Percentiles rank a stretch among this genome's conserved stretches.
Evolutionary conservation across 75 land plant species (phyloP).

Genomic region (Isoetes taiwanensis): DNA sequence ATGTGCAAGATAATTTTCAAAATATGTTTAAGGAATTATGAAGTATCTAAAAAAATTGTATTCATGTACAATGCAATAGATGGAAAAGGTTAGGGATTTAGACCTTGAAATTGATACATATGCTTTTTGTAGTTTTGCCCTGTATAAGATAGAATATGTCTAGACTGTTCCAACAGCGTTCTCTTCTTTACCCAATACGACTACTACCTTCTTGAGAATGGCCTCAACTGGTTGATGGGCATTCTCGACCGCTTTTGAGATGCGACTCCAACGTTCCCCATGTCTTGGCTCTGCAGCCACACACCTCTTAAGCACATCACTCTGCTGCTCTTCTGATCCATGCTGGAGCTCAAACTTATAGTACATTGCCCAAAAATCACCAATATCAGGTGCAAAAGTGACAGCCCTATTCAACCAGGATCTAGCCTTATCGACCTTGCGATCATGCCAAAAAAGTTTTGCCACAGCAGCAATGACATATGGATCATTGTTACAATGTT

Average conservation of each 20-base stretch:
- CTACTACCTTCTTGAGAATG: constrained; percentile 80
- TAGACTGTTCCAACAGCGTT: too few relatives aligned
- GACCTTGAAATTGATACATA: too few relatives aligned
- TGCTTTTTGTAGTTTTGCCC: too few relatives aligned
- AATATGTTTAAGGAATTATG: too few relatives aligned
- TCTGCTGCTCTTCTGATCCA: constrained; percentile 65
- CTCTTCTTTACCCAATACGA: constrained; percentile 59
- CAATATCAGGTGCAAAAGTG: constrained; percentile 81
- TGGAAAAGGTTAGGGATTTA: too few relatives aligned
- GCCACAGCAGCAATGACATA: constrained; percentile 89
- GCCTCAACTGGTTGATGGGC: constrained; percentile 67
- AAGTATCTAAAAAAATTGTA: too few relatives aligned
- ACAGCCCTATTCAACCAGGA: constrained; percentile 79
- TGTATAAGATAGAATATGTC: too few relatives aligned
- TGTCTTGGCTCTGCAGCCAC: constrained; percentile 78
- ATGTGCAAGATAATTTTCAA: too few relatives aligned
- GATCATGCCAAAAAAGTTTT: constrained; percentile 85
- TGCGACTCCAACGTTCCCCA: constrained; percentile 73
- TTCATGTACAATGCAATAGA: too few relatives aligned
- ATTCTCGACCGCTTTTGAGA: constrained; percentile 87
- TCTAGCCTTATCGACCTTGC: constrained; percentile 87
- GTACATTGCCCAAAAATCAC: constrained; percentile 92
- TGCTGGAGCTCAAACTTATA: constrained; percentile 91
- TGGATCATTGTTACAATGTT: constrained; percentile 77
- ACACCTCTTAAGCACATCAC: constrained; percentile 70